Evolutionary conservation across 495 filamentous ascomycete species (phyloP).

Genomic region (Penicillium bovifimosum): DNA sequence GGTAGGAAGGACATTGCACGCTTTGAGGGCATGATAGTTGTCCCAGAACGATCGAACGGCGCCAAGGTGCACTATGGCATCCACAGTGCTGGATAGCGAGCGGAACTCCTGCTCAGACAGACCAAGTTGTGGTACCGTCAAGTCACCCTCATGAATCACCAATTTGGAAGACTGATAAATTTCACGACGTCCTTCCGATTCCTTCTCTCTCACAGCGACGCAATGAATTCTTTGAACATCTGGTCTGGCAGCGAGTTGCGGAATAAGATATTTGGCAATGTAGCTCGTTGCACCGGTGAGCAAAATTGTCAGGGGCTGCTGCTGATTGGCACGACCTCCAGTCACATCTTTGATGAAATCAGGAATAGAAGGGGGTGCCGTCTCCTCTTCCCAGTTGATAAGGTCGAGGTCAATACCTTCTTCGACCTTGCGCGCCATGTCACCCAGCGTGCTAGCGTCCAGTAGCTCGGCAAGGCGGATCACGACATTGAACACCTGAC

Average conservation of each 20-base stretch:
- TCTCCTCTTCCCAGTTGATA: not conserved
- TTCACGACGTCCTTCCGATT: too few relatives aligned
- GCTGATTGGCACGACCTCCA: too few relatives aligned
- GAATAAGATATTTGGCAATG: not conserved
- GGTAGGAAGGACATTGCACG: not conserved
- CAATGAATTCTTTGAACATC: not conserved
- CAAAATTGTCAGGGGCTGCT: too few relatives aligned
- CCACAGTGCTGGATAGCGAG: not conserved
- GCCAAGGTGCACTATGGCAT: not conserved
- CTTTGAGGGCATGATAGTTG: not conserved
- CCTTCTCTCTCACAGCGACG: not conserved
- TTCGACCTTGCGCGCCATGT: not conserved
- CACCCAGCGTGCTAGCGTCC: not conserved
- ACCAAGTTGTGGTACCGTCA: too few relatives aligned
- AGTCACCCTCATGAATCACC: too few relatives aligned
- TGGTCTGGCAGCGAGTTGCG: not conserved
- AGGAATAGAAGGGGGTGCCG: not conserved
- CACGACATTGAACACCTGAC: not conserved
- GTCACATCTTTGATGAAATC: too few relatives aligned
- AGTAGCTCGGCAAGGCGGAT: not conserved
- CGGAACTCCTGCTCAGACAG: too few relatives aligned
- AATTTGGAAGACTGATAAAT: too few relatives aligned
- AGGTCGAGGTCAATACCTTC: rapidly evolving
- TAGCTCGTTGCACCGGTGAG: not conserved
- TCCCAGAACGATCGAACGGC: not conserved